Percentiles rank a stretch among this genome's conserved stretches.
Conservation (phyloP, 352 stramenopile genomes). For the Phytopythium boreale region DNA sequence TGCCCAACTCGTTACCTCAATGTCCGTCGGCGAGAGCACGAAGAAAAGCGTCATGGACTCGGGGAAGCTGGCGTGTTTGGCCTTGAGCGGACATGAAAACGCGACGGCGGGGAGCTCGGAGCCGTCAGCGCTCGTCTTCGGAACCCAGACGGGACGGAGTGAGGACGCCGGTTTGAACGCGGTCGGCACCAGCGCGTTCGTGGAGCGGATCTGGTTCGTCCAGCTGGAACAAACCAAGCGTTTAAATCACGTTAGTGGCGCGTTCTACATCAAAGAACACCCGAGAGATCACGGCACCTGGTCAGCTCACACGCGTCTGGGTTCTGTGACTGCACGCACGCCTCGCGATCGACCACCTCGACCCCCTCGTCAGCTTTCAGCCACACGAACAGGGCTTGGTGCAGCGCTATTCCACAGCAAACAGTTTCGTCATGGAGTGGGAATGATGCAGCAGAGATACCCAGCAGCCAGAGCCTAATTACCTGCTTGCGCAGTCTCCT, state of each 20-base stretch:
- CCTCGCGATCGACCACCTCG: conserved; percentile 30
- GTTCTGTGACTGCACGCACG: conserved; percentile 31
- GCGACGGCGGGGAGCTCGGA: conserved; percentile 29
- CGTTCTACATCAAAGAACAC: neutral
- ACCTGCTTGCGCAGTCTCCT: neutral
- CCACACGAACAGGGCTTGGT: conserved; percentile 37
- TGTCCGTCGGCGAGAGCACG: conserved; percentile 40
- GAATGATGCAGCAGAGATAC: neutral
- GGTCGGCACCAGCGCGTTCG: neutral
- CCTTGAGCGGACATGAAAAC: conserved; percentile 51
- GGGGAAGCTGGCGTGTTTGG: conserved; percentile 27
- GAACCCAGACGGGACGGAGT: conserved; percentile 27
- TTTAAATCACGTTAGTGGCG: neutral
- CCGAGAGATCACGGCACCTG: conserved; percentile 19
- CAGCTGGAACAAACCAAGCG: conserved; percentile 17
- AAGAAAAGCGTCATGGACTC: conserved; percentile 70
- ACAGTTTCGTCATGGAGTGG: too few species aligned
- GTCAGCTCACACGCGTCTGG: conserved; percentile 35
- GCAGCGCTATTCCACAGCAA: conserved; percentile 18
- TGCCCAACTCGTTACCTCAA: conserved; percentile 25
- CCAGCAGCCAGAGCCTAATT: neutral
- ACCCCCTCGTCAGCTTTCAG: conserved; percentile 51
- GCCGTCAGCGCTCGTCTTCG: conserved; percentile 7
- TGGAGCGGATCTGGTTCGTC: conserved; percentile 26
- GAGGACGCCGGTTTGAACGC: conserved; percentile 13